Evolutionary conservation across 2,329 filamentous ascomycete species (phyloP).

Genomic region (Fusarium nodosum): DNA sequence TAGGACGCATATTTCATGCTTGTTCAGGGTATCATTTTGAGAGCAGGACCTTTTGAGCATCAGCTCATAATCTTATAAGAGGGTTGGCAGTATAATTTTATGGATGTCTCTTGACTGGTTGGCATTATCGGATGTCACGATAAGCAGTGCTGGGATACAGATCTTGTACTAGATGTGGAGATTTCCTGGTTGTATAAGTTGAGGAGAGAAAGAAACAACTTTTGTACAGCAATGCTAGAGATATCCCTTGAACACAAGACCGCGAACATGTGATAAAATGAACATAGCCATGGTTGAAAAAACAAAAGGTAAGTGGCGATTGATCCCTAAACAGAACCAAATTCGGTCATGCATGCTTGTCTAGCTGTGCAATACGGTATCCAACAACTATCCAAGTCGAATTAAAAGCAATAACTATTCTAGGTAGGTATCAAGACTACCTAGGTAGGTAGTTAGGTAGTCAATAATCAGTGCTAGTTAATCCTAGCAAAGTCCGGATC

Average conservation of each 20-base stretch:
- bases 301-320: background rate
- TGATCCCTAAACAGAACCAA: background rate
- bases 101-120: background rate
- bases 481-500: slow-evolving; percentile 2
- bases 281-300: background rate
- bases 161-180: background rate
- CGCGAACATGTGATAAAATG: background rate
- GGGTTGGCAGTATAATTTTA: background rate
- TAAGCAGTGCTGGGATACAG: background rate
- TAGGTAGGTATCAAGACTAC: no score
- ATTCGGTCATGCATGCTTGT: background rate
- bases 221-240: background rate
- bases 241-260: background rate
- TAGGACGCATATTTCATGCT: background rate
- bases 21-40: background rate
- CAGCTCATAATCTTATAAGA: background rate
- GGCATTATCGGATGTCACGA: background rate
- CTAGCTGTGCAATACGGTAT: background rate
- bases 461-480: slow-evolving; percentile 6
- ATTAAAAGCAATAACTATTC: no score
- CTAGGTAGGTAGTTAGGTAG: no score
- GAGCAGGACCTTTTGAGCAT: background rate
- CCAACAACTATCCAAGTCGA: background rate
- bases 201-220: background rate
- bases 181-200: background rate